Evolutionary conservation across 441 rosid species (phyloP).

Genomic region (Aquilaria agallochum): DNA sequence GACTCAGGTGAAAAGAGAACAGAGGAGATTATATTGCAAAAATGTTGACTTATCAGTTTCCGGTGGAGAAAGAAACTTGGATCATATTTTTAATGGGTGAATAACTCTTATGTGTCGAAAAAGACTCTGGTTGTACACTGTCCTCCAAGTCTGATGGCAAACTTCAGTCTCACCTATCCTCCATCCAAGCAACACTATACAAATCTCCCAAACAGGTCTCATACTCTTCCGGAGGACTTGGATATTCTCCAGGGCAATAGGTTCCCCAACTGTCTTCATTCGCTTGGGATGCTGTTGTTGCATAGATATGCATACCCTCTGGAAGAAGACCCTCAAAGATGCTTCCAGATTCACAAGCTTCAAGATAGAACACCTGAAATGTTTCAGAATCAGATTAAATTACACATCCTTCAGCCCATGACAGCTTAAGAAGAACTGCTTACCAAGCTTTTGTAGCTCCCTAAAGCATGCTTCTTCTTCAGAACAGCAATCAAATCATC

Average conservation of each 20-base stretch:
- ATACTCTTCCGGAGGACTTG: slow-evolving; percentile 81
- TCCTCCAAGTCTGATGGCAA: no score
- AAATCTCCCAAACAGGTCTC: slow-evolving; percentile 97
- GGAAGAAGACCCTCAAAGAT: slow-evolving; percentile 94
- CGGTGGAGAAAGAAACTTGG: no score
- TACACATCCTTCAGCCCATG: background rate
- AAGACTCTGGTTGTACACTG: no score
- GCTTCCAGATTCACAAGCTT: slow-evolving; percentile 99
- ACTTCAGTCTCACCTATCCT: slow-evolving; percentile 61
- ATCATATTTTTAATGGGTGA: no score
- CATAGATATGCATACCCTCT: slow-evolving; percentile 76
- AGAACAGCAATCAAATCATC: slow-evolving; percentile 64
- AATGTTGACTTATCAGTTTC: no score
- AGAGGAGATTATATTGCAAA: no score
- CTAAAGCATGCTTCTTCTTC: slow-evolving; percentile 77
- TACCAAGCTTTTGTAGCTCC: slow-evolving; percentile 85
- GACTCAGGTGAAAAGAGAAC: no score
- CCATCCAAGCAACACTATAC: slow-evolving; percentile 98
- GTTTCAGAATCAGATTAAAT: background rate
- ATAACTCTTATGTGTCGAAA: no score
- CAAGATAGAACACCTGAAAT: slow-evolving; percentile 86
- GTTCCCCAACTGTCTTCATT: slow-evolving; percentile 94
- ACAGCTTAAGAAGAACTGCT: slow-evolving; percentile 1
- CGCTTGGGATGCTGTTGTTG: slow-evolving; percentile 95
- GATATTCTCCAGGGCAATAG: slow-evolving; percentile 87